phyloP scores from a whole-genome alignment of 2,329 filamentous ascomycete species.

The Fusarium siculi region DNA sequence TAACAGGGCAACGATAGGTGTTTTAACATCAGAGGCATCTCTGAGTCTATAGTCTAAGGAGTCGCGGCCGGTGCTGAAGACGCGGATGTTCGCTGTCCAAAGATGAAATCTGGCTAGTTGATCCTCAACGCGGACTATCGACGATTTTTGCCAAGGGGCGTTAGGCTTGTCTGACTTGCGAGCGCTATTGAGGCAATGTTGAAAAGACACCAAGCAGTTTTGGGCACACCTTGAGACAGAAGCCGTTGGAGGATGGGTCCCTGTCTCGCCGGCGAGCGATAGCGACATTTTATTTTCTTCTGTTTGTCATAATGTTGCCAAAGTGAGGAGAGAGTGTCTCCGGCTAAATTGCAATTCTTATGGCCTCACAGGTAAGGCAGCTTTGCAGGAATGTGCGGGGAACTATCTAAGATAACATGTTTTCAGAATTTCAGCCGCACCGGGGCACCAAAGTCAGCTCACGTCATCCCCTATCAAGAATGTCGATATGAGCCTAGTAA shows the following conservation, averaged over 20 bases:
- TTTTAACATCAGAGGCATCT: fast-evolving
- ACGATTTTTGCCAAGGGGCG: fast-evolving
- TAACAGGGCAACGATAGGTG: neutral
- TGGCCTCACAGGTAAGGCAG: neutral
- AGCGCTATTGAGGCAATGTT: fast-evolving
- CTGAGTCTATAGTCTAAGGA: fast-evolving
- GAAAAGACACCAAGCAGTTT: neutral
- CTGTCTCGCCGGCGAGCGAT: fast-evolving
- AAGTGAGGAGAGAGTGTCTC: neutral
- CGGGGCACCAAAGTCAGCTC: too few species aligned
- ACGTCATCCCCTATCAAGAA: too few species aligned
- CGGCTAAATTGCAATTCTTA: too few species aligned
- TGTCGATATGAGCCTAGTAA: fast-evolving
- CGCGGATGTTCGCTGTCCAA: neutral
- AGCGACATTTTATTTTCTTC: fast-evolving
- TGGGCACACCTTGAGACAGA: fast-evolving
- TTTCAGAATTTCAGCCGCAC: too few species aligned
- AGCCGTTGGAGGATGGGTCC: fast-evolving
- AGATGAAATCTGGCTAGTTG: neutral
- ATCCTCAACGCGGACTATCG: neutral
- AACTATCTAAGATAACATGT: too few species aligned
- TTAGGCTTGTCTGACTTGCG: neutral
- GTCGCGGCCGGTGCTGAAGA: neutral
- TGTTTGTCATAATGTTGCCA: fast-evolving
- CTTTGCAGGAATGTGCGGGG: neutral